Base-by-base conservation (phyloP, 1,284 basidiomycete genomes). In the Fereydounia khargensis region DNA sequence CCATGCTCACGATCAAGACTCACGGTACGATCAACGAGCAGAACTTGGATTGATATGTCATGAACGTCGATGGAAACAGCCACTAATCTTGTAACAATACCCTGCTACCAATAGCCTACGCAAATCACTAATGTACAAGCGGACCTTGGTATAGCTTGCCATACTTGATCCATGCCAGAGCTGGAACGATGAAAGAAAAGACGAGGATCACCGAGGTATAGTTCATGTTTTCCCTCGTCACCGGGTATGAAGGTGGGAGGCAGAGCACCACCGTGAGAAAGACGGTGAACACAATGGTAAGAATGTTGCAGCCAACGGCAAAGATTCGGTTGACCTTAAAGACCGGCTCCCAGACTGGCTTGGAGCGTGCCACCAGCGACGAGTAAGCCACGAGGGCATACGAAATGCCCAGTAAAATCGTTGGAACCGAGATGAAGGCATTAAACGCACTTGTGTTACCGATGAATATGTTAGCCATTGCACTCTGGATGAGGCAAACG, bases 401-500 rank as follows among this genome's bases (percentile, higher is more conserved):
- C 10, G 40, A 45, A 11, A 41, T 31, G 2, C 41, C 55, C 32
- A 60, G 21, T 22, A 47, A 18, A 21, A 51, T 18, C 8, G 42
- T 45, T 2, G 57, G 57, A 20, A 35, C 42, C 39, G 57, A 56
- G 42, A 60, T 51, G 32, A 60, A 42, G 17, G 47, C 47, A 14
- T 22, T 50, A 35, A 60, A 56, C 7, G 57, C 57, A 10, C 47
- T 40, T 13, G 53, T 43, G 39, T 47, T 55, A 32, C 57, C 56
- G 13, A 52, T 39, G 41, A 49, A 55, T 34, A 59, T 55, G n/a
- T 34, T 39, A 4, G 41, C 22, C 19, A 59, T 28, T 14, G 14
- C 17, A 23, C 44, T 31, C 30, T 59, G 41, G 24, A 38, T 25
- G 3, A 49, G 11, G 14, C 42, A n/a, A 6, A 50, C 42, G 13